A percentile compares a stretch with the other conserved stretches of the same genome.
phyloP scores from a whole-genome alignment of 2,329 filamentous ascomycete species.

The Aureobasidium subglaciale region DNA sequence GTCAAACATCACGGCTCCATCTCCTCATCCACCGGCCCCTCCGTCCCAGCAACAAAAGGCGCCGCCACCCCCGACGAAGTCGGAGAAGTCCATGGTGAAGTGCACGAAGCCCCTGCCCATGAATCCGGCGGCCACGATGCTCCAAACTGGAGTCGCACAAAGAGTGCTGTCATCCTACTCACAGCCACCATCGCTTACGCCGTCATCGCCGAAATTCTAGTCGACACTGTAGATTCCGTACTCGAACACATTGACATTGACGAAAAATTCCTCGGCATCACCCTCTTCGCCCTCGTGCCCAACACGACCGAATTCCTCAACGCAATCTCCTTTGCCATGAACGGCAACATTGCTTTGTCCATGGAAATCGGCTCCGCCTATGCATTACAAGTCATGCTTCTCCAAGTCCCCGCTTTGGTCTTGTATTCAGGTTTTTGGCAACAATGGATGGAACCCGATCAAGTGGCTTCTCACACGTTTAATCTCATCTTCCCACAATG shows the following conservation, averaged over 20 bases:
- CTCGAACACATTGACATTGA: conserved; percentile 84
- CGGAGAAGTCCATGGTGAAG: conserved; percentile 31
- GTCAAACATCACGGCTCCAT: conserved; percentile 23
- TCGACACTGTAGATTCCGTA: conserved; percentile 96
- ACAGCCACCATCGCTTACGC: conserved; percentile 87
- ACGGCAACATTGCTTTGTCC: conserved; percentile 94
- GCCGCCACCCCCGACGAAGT: conserved; percentile 29
- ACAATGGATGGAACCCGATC: conserved; percentile 44
- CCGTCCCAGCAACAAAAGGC: conserved; percentile 5
- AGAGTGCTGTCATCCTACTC: conserved; percentile 84
- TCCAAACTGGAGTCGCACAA: conserved; percentile 93
- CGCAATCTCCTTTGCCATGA: conserved; percentile 98
- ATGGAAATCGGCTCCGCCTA: conserved; percentile 99
- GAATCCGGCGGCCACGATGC: conserved; percentile 76
- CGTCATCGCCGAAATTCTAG: conserved; percentile 93
- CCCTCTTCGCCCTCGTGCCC: conserved; percentile 89
- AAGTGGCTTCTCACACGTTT: conserved; percentile 60
- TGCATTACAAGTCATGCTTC: conserved; percentile 86
- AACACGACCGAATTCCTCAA: conserved; percentile 99
- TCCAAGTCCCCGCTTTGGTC: conserved; percentile 89
- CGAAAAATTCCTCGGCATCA: conserved; percentile 95
- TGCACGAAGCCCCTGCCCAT: conserved; percentile 43
- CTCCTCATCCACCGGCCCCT: background rate
- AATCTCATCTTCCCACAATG: conserved; percentile 93
- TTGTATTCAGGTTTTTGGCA: conserved; percentile 78